Percentiles rank a stretch among this genome's conserved stretches.
phyloP scores from a whole-genome alignment of 1,139 yeast genomes.

The Debaryomycetaceae sp. region DNA sequence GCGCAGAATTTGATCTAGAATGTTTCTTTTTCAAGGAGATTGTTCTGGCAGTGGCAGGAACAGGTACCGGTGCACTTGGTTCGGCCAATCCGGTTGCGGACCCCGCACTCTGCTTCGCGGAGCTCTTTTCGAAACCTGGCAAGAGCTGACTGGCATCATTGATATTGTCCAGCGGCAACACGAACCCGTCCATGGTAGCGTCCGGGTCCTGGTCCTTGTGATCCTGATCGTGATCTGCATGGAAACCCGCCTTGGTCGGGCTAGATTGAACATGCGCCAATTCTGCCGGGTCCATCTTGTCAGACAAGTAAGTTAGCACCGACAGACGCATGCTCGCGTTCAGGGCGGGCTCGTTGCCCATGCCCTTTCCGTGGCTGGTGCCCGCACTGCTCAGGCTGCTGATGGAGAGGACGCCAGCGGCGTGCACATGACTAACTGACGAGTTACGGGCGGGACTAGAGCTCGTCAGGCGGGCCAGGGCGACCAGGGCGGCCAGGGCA shows the following conservation, averaged over 20 bases:
- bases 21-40: too few species aligned
- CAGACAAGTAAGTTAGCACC: slow-evolving; percentile 36
- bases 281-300: slow-evolving; percentile 35
- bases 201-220: slow-evolving; percentile 3
- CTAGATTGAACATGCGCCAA: slow-evolving; percentile 18
- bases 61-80: slow-evolving; percentile 3
- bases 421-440: slow-evolving; percentile 36
- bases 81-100: slow-evolving; percentile 1
- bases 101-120: slow-evolving; percentile 4
- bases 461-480: slow-evolving; percentile 4
- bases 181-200: not conserved
- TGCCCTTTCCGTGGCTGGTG: too few species aligned
- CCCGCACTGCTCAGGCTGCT: slow-evolving; percentile 12
- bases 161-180: not conserved
- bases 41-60: too few species aligned
- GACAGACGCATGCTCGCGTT: slow-evolving; percentile 28
- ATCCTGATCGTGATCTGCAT: slow-evolving; percentile 3
- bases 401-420: slow-evolving; percentile 34
- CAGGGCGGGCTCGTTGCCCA: slow-evolving; percentile 8
- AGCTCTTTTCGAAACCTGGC: slow-evolving; percentile 1
- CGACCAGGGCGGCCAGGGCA: slow-evolving; percentile 9
- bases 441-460: slow-evolving; percentile 16
- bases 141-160: slow-evolving; percentile 2
- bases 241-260: slow-evolving; percentile 11
- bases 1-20: too few species aligned